Conservation (phyloP, 768 basidiomycete species). For the Mycena pura region DNA sequence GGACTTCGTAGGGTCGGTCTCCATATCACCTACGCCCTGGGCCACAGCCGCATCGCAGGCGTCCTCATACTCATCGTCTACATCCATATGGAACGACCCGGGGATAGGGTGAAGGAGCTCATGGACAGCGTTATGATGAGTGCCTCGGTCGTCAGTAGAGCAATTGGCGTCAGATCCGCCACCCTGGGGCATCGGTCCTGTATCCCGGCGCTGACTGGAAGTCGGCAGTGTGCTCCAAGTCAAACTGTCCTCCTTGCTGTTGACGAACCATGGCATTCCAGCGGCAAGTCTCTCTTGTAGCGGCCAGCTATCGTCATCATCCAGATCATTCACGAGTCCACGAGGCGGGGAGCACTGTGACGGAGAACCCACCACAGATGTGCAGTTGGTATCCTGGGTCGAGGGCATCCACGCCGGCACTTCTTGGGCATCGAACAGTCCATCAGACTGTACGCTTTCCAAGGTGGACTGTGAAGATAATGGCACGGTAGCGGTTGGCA, state of each 20-base stretch:
- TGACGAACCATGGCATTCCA: slow-evolving; percentile 66
- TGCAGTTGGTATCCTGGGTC: slow-evolving; percentile 67
- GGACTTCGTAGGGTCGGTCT: slow-evolving; percentile 45
- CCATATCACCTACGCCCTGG: slow-evolving; percentile 49
- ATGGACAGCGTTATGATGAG: slow-evolving; percentile 20
- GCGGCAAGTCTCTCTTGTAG: slow-evolving; percentile 67
- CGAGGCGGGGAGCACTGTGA: slow-evolving; percentile 35
- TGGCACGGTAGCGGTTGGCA: slow-evolving; percentile 31
- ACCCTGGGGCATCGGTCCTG: slow-evolving; percentile 30
- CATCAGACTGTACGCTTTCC: slow-evolving; percentile 58
- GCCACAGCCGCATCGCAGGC: slow-evolving; percentile 30
- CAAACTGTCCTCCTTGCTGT: slow-evolving; percentile 67
- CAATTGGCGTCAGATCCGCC: background rate
- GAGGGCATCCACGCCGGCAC: slow-evolving; percentile 61
- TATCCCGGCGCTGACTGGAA: slow-evolving; percentile 57
- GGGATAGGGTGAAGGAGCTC: slow-evolving; percentile 32
- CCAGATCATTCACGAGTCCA: slow-evolving; percentile 38
- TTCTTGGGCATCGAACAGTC: slow-evolving; percentile 55
- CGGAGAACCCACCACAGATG: slow-evolving; percentile 45
- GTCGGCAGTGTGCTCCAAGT: slow-evolving; percentile 79
- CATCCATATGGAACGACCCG: slow-evolving; percentile 45
- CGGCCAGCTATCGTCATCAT: slow-evolving; percentile 81
- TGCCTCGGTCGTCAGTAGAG: too few relatives aligned
- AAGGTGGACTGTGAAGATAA: slow-evolving; percentile 62
- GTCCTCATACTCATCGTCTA: slow-evolving; percentile 44